Evolutionary conservation across 768 basidiomycete genomes (phyloP).

Genomic region (Polyporus arcularius): DNA sequence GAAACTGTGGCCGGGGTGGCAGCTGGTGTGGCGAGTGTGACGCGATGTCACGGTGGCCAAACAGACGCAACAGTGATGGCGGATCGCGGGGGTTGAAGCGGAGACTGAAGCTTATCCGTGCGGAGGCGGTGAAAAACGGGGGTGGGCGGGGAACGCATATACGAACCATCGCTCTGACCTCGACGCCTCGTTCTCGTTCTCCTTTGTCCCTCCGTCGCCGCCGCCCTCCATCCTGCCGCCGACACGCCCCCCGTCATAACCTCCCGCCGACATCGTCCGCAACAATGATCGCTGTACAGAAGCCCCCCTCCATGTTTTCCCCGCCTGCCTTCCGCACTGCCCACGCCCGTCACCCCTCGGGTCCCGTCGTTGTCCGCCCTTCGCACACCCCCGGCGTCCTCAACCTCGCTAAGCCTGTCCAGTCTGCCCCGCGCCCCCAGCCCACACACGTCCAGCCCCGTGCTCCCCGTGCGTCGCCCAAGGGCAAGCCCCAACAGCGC

Average conservation of each 20-base stretch:
- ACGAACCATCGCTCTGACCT: slow-evolving; percentile 18
- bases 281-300: slow-evolving; percentile 47
- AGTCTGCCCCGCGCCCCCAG: slow-evolving; percentile 36
- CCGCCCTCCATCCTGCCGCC: slow-evolving; percentile 23
- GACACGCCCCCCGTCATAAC: slow-evolving; percentile 22
- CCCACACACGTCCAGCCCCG: slow-evolving; percentile 38
- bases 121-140: slow-evolving; percentile 13
- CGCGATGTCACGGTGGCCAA: slow-evolving; percentile 11
- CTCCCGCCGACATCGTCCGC: slow-evolving; percentile 16
- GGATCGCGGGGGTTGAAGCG: slow-evolving; percentile 6
- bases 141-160: slow-evolving; percentile 14
- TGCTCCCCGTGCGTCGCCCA: slow-evolving; percentile 38
- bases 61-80: slow-evolving; percentile 10
- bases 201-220: slow-evolving; percentile 24
- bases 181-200: slow-evolving; percentile 23
- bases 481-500: slow-evolving; percentile 34
- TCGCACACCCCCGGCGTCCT: slow-evolving; percentile 75
- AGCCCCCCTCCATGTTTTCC: slow-evolving; percentile 35
- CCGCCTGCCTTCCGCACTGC: slow-evolving; percentile 30
- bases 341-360: slow-evolving; percentile 70
- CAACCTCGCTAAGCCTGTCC: slow-evolving; percentile 60
- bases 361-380: slow-evolving; percentile 68
- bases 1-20: background rate
- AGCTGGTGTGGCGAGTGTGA: background rate
- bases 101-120: slow-evolving; percentile 18